Base-by-base conservation (phyloP, 495 filamentous ascomycete genomes). In the Penicillium malachiteum region DNA sequence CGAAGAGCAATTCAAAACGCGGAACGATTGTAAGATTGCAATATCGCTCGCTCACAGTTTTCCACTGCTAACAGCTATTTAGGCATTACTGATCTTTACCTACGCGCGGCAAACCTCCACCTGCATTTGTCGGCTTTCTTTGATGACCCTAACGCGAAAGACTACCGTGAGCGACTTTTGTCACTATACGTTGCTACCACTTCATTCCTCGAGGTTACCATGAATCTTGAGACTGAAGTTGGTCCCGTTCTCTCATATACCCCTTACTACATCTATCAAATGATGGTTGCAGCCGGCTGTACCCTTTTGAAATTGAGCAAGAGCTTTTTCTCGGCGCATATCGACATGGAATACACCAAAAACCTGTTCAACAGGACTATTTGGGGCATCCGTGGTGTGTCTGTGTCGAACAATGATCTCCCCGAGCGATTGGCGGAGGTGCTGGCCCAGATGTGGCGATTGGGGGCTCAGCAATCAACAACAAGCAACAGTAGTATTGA, bases 361-460 rank as follows among this genome's bases (percentile, higher is more conserved):
- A 72, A 76, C 16, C 79, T 93, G 32, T 93, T 96, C 65, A 85
- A 88, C 59, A 73, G 79, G 17, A 89, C 90, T 10, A 90, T 97
- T 59, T 80, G 79, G 61, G 83, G 86, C 5, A 87, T 97, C 58
- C 80, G 92, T 17, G 78, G 79, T 12, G 89, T 91, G 13, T 92
- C 88, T 54, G 88, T 94, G 10, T 79, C 84, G 31, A 84, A 81
- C 59, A 97, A 97, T 63, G 92, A 96, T 63, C 79, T 97, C 0
- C 85, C 89, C 32, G 89, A 89, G 75, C 82, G 92, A 33, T 76
- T 96, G 21, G 91, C 91, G 0, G 92, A 97, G 65, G 85, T 97
- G 13, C 83, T 96, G 66, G 91, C 91, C 3, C 92, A 96, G 71
- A 86, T 97, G 72, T 97, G 91, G 92, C 88, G 88, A 64, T 83